phyloP scores from a whole-genome alignment of 345 rosid genomes.

The Hibiscus tridactylites region DNA sequence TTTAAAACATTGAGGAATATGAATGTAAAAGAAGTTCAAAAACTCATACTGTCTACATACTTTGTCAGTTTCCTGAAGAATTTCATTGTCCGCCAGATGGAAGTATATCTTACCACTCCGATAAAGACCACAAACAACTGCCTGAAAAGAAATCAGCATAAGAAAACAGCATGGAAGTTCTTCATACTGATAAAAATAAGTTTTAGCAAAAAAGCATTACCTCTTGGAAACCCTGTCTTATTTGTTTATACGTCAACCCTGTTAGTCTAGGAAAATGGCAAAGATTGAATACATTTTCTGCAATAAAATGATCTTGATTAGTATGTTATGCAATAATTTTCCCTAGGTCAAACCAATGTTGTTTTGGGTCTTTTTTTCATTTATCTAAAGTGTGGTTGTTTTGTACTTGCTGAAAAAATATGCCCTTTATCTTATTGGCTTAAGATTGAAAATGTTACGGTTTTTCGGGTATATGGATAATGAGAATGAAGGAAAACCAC shows the following conservation, averaged over 20 bases:
- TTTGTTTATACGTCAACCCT: slow-evolving; percentile 58
- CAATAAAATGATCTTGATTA: slow-evolving; percentile 27
- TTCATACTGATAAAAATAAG: slow-evolving; percentile 2
- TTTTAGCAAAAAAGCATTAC: slow-evolving; percentile 24
- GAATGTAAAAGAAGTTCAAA: slow-evolving; percentile 5
- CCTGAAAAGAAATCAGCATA: slow-evolving; percentile 41
- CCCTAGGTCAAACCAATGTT: too few relatives aligned
- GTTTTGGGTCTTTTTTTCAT: too few relatives aligned
- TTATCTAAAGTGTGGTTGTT: too few relatives aligned
- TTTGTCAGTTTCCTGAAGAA: slow-evolving; percentile 61
- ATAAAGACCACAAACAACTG: slow-evolving; percentile 80
- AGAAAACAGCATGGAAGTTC: slow-evolving; percentile 3
- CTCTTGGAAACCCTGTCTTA: slow-evolving; percentile 73
- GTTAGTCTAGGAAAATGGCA: slow-evolving; percentile 63
- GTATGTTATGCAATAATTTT: slow-evolving; percentile 1
- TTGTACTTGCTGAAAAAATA: too few relatives aligned
- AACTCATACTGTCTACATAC: slow-evolving; percentile 25
- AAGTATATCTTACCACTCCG: slow-evolving; percentile 67
- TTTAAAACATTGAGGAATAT: not conserved
- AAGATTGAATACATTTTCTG: slow-evolving; percentile 94
- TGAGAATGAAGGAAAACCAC: not conserved
- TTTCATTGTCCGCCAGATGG: slow-evolving; percentile 81
- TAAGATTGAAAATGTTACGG: too few relatives aligned
- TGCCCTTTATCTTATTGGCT: too few relatives aligned
- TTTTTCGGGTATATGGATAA: too few relatives aligned